These are phyloP conservation scores for Colletotrichum theobromicola DNA, from an alignment of 2,329 filamentous ascomycete species.

Conservation along the genomic window DNA sequence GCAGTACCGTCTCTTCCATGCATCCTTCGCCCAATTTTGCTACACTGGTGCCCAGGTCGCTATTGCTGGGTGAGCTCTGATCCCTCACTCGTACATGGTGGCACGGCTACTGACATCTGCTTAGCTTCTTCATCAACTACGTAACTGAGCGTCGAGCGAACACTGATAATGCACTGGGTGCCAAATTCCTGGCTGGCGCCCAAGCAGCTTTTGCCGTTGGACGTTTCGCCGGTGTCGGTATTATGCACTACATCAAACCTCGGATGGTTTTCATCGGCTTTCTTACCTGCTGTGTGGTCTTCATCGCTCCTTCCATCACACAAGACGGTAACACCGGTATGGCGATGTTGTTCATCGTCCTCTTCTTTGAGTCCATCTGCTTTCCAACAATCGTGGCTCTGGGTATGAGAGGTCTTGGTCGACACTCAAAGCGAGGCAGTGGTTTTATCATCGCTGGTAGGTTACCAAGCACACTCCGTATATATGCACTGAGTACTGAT, in stretches of 20 bases:
- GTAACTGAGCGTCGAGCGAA: slow-evolving; percentile 57
- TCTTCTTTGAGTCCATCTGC: slow-evolving; percentile 64
- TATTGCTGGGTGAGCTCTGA: slow-evolving; percentile 63
- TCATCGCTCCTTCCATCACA: slow-evolving; percentile 52
- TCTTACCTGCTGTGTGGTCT: slow-evolving; percentile 59
- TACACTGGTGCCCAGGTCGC: slow-evolving; percentile 77
- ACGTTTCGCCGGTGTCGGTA: slow-evolving; percentile 67
- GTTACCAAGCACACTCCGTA: not conserved
- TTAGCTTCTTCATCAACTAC: slow-evolving; percentile 78
- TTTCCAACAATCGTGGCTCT: slow-evolving; percentile 66
- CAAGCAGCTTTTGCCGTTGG: slow-evolving; percentile 77
- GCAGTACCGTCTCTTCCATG: slow-evolving; percentile 80
- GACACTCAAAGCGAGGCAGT: slow-evolving; percentile 78
- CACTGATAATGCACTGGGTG: slow-evolving; percentile 56
- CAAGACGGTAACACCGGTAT: slow-evolving; percentile 57
- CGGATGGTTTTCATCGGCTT: slow-evolving; percentile 41
- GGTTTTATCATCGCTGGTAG: slow-evolving; percentile 64
- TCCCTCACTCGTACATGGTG: slow-evolving; percentile 54
- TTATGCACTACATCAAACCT: slow-evolving; percentile 46
- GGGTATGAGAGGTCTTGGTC: slow-evolving; percentile 65
- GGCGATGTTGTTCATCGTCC: slow-evolving; percentile 56
- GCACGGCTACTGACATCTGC: slow-evolving; percentile 63
- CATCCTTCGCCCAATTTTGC: slow-evolving; percentile 77
- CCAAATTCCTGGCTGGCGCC: slow-evolving; percentile 75
- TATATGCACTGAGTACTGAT: slow-evolving; percentile 62